Conservation (phyloP, 352 stramenopile species). For the Pythium grandisporangium region DNA sequence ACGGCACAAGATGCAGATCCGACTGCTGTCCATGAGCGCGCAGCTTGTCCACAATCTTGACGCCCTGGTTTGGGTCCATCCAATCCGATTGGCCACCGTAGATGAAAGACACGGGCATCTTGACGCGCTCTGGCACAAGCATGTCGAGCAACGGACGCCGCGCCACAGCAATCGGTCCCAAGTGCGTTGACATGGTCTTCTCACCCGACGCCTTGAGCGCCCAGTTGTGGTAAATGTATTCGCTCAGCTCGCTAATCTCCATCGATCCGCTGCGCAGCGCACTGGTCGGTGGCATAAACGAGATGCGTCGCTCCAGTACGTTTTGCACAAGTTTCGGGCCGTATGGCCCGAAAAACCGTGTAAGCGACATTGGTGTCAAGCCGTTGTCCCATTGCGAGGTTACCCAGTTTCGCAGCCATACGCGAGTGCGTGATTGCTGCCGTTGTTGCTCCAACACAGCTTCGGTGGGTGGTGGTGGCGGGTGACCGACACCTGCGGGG, state of each 20-base stretch:
- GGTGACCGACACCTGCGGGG: slow-evolving; percentile 49
- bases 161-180: slow-evolving; percentile 57
- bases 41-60: slow-evolving; percentile 55
- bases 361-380: slow-evolving; percentile 70
- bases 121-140: slow-evolving; percentile 39
- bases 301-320: slow-evolving; percentile 48
- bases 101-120: slow-evolving; percentile 80
- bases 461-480: slow-evolving; percentile 32
- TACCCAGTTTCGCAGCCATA: slow-evolving; percentile 43
- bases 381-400: slow-evolving; percentile 52
- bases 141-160: slow-evolving; percentile 57
- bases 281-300: slow-evolving; percentile 65
- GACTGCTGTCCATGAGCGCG: slow-evolving; percentile 17
- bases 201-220: slow-evolving; percentile 70
- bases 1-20: slow-evolving; percentile 50
- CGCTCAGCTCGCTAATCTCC: slow-evolving; percentile 43
- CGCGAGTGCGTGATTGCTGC: slow-evolving; percentile 21
- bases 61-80: slow-evolving; percentile 76
- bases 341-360: slow-evolving; percentile 65
- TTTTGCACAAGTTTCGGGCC: slow-evolving; percentile 67
- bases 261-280: slow-evolving; percentile 59
- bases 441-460: slow-evolving; percentile 27
- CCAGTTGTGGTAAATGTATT: slow-evolving; percentile 86
- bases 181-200: slow-evolving; percentile 62
- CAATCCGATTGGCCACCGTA: slow-evolving; percentile 75